Percentiles rank a stretch among this genome's conserved stretches.
These are phyloP conservation scores for Rubus parviflorus DNA, from an alignment of 306 rosid species.

Conservation along the genomic window DNA sequence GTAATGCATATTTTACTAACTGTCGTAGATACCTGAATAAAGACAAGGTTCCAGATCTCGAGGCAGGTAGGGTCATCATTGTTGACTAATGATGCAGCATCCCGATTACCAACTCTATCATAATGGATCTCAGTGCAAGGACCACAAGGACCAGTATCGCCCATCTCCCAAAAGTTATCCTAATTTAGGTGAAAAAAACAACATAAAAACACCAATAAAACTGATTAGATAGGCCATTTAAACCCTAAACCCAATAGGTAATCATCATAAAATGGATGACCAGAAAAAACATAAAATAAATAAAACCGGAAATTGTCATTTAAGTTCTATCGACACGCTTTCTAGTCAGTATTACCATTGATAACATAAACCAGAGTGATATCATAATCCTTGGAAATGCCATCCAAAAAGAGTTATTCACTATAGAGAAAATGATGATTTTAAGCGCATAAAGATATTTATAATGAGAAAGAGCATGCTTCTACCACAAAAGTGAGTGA, in stretches of 20 bases:
- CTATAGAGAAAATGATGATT: no score
- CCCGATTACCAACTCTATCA: slow-evolving; percentile 93
- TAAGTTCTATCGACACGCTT: no score
- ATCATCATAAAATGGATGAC: not conserved
- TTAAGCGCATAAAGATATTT: no score
- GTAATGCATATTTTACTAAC: not conserved
- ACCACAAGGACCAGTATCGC: slow-evolving; percentile 98
- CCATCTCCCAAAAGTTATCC: slow-evolving; percentile 99
- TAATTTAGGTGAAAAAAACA: slow-evolving; percentile 21
- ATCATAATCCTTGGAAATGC: no score
- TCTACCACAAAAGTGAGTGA: no score
- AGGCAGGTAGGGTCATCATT: slow-evolving; percentile 93
- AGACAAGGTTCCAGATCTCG: slow-evolving; percentile 98
- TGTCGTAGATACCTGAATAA: slow-evolving; percentile 72
- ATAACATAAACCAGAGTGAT: no score
- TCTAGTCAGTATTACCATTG: no score
- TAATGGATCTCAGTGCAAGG: slow-evolving; percentile 98
- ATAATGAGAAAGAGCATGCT: no score
- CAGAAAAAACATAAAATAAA: not conserved
- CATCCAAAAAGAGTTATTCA: no score
- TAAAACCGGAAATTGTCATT: no score
- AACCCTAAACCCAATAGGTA: not conserved
- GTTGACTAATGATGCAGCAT: slow-evolving; percentile 88
- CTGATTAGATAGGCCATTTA: not conserved
- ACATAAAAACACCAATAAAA: not conserved